A percentile compares a stretch with the other conserved stretches of the same genome.
These are phyloP conservation scores for Cladosporium colombiae DNA, from an alignment of 2,329 filamentous ascomycete genomes.

Conservation along the genomic window DNA sequence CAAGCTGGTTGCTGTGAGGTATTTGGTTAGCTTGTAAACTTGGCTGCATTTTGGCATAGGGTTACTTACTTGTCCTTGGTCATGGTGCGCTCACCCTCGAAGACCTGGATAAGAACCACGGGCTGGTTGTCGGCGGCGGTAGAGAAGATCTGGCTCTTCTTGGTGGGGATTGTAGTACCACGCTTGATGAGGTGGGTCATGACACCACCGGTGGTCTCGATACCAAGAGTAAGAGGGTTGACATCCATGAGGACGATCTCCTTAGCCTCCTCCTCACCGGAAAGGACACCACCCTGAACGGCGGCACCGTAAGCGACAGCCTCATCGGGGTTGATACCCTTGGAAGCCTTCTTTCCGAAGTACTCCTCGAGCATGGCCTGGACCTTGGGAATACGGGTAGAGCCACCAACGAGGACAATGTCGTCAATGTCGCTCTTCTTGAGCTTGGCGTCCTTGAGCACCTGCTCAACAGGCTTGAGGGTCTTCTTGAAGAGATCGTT, in stretches of 20 bases:
- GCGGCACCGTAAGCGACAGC: constrained; percentile 97
- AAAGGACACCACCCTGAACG: constrained; percentile 93
- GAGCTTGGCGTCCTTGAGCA: constrained; percentile 95
- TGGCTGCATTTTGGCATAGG: no score
- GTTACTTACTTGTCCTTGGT: constrained; percentile 31
- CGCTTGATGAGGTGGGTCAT: constrained; percentile 98
- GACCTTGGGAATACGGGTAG: constrained; percentile 98
- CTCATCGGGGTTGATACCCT: constrained; percentile 99
- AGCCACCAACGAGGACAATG: constrained; percentile 97
- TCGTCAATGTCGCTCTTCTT: constrained; percentile 95
- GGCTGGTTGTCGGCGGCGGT: constrained; percentile 98
- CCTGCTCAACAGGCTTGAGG: constrained; percentile 97
- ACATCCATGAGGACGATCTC: constrained; percentile 87
- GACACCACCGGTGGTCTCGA: constrained; percentile 96
- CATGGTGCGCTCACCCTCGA: constrained; percentile 82
- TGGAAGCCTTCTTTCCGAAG: constrained; percentile 97
- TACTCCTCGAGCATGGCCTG: constrained; percentile 92
- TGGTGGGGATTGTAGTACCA: constrained; percentile 98
- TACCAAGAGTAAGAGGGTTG: constrained; percentile 94
- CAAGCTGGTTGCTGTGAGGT: constrained; percentile 70
- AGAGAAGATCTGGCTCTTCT: constrained; percentile 98
- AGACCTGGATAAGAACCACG: constrained; percentile 98
- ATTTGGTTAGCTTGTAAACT: background rate
- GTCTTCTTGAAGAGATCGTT: constrained; percentile 99
- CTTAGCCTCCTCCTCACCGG: constrained; percentile 69